A percentile compares a stretch with the other conserved stretches of the same genome.
phyloP scores from a whole-genome alignment of 345 rosid genomes.

The Syzygium aqueum region DNA sequence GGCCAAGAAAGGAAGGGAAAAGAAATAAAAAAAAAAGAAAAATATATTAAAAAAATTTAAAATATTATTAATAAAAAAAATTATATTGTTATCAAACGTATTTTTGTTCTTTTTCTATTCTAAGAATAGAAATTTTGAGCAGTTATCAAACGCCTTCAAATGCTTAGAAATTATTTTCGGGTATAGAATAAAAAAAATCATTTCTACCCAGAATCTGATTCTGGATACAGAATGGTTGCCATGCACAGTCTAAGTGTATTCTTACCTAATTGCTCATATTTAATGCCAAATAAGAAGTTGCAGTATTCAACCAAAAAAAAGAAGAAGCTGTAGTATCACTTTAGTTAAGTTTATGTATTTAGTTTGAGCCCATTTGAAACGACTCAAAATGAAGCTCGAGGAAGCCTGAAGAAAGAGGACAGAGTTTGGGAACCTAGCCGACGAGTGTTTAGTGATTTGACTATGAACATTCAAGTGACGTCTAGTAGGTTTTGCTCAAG shows the following conservation, averaged over 20 bases:
- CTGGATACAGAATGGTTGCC: no score
- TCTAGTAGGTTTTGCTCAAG: background rate
- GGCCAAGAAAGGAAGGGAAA: no score
- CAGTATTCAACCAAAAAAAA: background rate
- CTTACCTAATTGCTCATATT: background rate
- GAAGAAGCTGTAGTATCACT: background rate
- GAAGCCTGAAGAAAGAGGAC: background rate
- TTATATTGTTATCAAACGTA: no score
- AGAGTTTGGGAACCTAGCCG: background rate
- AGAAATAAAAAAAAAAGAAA: no score
- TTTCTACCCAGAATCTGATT: no score
- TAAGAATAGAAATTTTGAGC: no score
- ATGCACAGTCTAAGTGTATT: background rate
- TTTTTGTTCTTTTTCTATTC: no score
- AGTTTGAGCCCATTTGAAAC: background rate
- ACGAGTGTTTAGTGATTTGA: background rate
- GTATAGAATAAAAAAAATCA: no score
- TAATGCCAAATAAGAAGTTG: background rate
- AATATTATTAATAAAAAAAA: no score
- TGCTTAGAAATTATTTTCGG: no score
- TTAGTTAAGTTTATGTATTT: background rate
- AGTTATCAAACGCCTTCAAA: no score
- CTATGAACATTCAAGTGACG: background rate
- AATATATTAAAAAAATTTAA: no score
- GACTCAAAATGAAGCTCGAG: background rate